These are phyloP conservation scores for Cytospora mali DNA, from an alignment of 2,329 filamentous ascomycete genomes.

Conservation along the genomic window DNA sequence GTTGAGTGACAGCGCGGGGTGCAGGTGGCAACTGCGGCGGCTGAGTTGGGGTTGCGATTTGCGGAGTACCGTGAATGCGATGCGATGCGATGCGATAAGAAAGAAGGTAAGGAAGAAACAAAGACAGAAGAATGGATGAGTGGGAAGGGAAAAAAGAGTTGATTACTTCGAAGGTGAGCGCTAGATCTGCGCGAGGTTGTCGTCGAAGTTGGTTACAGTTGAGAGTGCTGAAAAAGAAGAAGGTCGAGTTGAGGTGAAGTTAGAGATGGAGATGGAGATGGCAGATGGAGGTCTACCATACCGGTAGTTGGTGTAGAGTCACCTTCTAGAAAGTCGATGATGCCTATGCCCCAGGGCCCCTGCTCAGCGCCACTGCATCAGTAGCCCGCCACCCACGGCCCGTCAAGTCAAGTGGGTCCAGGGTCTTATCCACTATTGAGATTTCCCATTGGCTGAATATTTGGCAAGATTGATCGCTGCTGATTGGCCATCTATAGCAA, in stretches of 20 bases:
- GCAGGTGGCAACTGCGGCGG: neutral
- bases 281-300: neutral
- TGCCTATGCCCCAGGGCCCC: neutral
- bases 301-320: too few relatives aligned
- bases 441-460: neutral
- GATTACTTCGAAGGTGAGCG: neutral
- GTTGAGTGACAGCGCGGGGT: constrained; percentile 1
- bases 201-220: neutral
- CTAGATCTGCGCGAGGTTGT: neutral
- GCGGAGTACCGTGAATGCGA: neutral
- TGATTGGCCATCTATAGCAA: neutral
- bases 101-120: neutral
- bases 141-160: too few relatives aligned
- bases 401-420: neutral
- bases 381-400: too few relatives aligned
- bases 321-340: neutral
- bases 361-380: neutral
- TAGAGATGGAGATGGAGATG: neutral
- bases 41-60: neutral
- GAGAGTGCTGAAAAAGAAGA: neutral
- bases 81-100: neutral
- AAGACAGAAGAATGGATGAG: neutral
- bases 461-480: neutral
- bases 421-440: neutral
- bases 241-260: neutral